Evolutionary conservation across 1,284 basidiomycete species (phyloP).

Genomic region (Leucoagaricus sp.): DNA sequence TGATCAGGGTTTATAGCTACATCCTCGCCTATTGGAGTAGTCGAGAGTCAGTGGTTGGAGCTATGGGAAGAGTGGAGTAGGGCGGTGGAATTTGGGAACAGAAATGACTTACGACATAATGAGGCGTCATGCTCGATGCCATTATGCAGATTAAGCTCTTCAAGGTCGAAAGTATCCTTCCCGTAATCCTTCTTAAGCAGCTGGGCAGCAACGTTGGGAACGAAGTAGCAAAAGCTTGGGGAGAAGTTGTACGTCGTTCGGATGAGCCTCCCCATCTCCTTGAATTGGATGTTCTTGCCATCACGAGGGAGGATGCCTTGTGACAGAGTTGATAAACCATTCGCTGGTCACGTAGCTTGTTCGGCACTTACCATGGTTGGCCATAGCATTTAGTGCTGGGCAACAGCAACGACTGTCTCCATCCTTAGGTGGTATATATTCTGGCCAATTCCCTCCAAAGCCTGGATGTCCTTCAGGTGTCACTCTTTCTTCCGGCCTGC

Average conservation of each 20-base stretch:
- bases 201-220: slow-evolving; percentile 57
- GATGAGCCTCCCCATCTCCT: slow-evolving; percentile 49
- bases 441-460: slow-evolving; percentile 69
- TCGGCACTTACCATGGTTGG: slow-evolving; percentile 62
- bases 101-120: slow-evolving; percentile 53
- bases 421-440: slow-evolving; percentile 54
- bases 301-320: slow-evolving; percentile 70
- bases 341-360: background rate
- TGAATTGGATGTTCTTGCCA: slow-evolving; percentile 68
- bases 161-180: slow-evolving; percentile 61
- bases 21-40: slow-evolving; percentile 56
- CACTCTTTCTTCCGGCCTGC: slow-evolving; percentile 50
- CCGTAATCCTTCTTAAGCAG: slow-evolving; percentile 57
- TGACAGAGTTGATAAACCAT: background rate
- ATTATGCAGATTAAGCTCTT: slow-evolving; percentile 69
- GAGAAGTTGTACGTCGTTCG: slow-evolving; percentile 68
- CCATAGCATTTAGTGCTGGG: slow-evolving; percentile 73
- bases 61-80: no score
- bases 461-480: slow-evolving; percentile 59
- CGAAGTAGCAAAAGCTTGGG: slow-evolving; percentile 63
- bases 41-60: background rate
- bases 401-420: slow-evolving; percentile 71
- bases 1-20: slow-evolving; percentile 51
- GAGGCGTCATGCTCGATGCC: slow-evolving; percentile 81
- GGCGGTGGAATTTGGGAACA: no score